These are phyloP conservation scores for Fistulinella cinereoalba DNA, from an alignment of 1,284 basidiomycete species.

Conservation along the genomic window DNA sequence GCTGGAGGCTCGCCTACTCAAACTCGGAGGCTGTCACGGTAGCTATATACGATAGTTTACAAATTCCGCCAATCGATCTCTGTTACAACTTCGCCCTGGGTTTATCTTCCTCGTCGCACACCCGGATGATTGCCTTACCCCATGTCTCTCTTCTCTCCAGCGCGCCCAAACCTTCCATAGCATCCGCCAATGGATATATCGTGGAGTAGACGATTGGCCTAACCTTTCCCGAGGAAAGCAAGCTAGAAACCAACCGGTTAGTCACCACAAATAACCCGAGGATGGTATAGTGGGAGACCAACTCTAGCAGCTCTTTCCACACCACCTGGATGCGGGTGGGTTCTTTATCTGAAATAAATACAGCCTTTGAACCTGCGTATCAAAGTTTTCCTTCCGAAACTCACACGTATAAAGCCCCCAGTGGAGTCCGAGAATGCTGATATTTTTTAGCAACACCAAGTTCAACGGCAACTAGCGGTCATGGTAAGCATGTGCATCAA, in stretches of 20 bases:
- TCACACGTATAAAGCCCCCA: conserved; percentile 81
- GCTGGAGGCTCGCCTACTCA: no score
- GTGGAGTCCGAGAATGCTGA: conserved; percentile 77
- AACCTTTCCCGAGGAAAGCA: conserved; percentile 65
- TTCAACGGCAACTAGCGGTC: conserved; percentile 74
- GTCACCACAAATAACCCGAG: conserved; percentile 3
- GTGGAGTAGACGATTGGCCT: conserved; percentile 75
- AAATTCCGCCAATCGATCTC: not conserved
- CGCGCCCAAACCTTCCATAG: conserved; percentile 65
- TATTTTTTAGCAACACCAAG: conserved; percentile 84
- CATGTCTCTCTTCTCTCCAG: conserved; percentile 85
- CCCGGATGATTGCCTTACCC: conserved; percentile 82
- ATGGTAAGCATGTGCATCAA: conserved; percentile 6
- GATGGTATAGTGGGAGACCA: conserved; percentile 23
- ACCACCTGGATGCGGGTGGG: conserved; percentile 62
- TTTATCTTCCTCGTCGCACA: conserved; percentile 47
- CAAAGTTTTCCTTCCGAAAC: conserved; percentile 32
- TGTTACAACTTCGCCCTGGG: conserved; percentile 34
- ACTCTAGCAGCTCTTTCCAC: conserved; percentile 75
- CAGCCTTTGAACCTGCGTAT: not conserved
- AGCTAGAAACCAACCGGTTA: conserved; percentile 36
- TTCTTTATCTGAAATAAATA: conserved; percentile 56
- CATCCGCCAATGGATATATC: conserved; percentile 59
- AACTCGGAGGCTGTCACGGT: no score
- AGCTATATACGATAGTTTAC: no score